Evolutionary conservation across 1,139 yeast genomes (phyloP).

Genomic region (Suhomyces chickasaworum): DNA sequence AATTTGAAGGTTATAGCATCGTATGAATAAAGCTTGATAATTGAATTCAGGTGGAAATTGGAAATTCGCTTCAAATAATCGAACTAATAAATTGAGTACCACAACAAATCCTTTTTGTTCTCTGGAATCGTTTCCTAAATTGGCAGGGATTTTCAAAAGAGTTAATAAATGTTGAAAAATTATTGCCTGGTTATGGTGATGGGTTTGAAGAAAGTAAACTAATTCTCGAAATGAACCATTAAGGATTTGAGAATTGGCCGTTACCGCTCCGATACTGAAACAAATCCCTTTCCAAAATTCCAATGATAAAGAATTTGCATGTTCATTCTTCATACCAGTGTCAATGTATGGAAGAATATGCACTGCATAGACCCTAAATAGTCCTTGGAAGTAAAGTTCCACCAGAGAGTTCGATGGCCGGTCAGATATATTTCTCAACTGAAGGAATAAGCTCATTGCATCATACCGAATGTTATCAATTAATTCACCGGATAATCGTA

Average conservation of each 20-base stretch:
- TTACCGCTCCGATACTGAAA: constrained; percentile 61
- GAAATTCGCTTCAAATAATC: constrained; percentile 42
- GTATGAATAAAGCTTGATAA: constrained; percentile 45
- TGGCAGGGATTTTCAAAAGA: constrained; percentile 22
- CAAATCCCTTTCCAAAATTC: constrained; percentile 60
- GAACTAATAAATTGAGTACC: constrained; percentile 36
- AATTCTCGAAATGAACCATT: constrained; percentile 48
- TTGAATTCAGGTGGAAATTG: constrained; percentile 36
- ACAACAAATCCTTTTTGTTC: constrained; percentile 24
- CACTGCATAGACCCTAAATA: constrained; percentile 25
- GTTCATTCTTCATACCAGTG: too few species aligned
- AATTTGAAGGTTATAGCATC: constrained; percentile 59
- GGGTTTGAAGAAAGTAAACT: constrained; percentile 31
- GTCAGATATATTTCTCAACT: constrained; percentile 6
- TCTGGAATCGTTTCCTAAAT: constrained; percentile 17
- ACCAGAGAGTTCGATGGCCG: constrained; percentile 6
- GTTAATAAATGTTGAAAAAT: constrained; percentile 14
- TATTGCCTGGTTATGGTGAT: constrained; percentile 1
- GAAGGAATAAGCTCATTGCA: constrained; percentile 29
- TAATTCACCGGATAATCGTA: constrained; percentile 56
- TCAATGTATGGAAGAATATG: constrained; percentile 7
- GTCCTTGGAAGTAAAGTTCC: constrained; percentile 27
- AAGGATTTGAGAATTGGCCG: constrained; percentile 53
- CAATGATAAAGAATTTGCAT: constrained; percentile 20
- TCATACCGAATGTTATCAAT: constrained; percentile 34